Evolutionary conservation across 2,329 filamentous ascomycete genomes (phyloP).

Genomic region (Aureobasidium sp.): DNA sequence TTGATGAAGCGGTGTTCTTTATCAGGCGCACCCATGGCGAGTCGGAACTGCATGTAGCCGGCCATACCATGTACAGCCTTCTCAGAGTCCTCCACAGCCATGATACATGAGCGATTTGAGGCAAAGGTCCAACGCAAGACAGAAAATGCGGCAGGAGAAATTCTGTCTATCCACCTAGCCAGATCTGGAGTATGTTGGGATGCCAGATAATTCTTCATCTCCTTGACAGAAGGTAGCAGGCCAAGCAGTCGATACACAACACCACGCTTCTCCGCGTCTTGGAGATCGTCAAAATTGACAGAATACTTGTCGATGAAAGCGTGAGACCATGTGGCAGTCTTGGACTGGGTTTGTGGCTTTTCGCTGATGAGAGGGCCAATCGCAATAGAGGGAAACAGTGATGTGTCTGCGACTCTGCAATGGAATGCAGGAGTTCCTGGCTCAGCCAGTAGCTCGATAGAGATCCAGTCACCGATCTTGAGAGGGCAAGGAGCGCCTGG

Average conservation of each 20-base stretch:
- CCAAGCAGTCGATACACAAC: constrained; percentile 49
- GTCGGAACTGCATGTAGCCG: constrained; percentile 72
- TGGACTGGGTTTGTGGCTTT: not conserved
- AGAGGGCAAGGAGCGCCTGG: constrained; percentile 30
- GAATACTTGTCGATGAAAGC: constrained; percentile 43
- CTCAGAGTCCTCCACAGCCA: constrained; percentile 58
- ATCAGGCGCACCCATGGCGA: constrained; percentile 81
- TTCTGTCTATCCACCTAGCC: constrained; percentile 48
- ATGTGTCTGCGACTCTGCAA: constrained; percentile 44
- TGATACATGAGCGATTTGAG: constrained; percentile 80
- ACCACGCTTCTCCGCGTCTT: constrained; percentile 39
- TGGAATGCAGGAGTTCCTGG: constrained; percentile 33
- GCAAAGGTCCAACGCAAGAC: constrained; percentile 82
- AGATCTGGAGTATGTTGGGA: constrained; percentile 35
- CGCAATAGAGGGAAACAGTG: constrained; percentile 38
- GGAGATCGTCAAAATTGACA: constrained; percentile 52
- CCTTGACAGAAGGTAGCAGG: constrained; percentile 53
- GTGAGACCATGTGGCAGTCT: constrained; percentile 23
- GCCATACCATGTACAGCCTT: constrained; percentile 54
- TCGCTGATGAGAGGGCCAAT: not conserved
- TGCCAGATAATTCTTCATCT: constrained; percentile 48
- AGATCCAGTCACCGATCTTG: constrained; percentile 48
- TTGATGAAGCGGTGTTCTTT: constrained; percentile 70
- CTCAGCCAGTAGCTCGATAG: constrained; percentile 20
- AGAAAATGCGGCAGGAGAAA: constrained; percentile 60